These are phyloP conservation scores for Cladosporium cucumerinum DNA, from an alignment of 2,329 filamentous ascomycete genomes.

Conservation along the genomic window DNA sequence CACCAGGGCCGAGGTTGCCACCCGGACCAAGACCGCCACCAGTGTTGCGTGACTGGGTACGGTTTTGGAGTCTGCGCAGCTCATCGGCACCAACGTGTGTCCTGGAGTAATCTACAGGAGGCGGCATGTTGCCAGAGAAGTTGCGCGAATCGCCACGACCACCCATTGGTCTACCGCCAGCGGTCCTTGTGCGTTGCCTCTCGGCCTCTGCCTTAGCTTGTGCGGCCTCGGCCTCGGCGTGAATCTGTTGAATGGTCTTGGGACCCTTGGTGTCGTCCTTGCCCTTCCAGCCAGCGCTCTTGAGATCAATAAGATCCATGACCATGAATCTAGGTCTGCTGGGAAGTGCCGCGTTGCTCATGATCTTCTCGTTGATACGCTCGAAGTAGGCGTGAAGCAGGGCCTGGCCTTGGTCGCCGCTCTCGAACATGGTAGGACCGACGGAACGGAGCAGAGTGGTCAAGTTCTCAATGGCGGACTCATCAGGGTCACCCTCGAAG, in stretches of 20 bases:
- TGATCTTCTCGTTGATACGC: conserved; percentile 78
- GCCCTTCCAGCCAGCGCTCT: conserved; percentile 72
- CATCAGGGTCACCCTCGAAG: conserved; percentile 87
- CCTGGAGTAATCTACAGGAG: conserved; percentile 65
- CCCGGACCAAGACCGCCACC: conserved; percentile 54
- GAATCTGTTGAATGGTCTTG: conserved; percentile 92
- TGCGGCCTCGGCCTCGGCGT: conserved; percentile 73
- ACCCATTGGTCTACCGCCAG: conserved; percentile 65
- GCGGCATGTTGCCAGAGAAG: conserved; percentile 66
- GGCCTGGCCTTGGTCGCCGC: conserved; percentile 65
- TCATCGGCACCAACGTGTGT: conserved; percentile 92
- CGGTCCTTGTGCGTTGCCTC: conserved; percentile 58
- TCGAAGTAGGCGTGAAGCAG: conserved; percentile 94
- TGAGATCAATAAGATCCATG: conserved; percentile 86
- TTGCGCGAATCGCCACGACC: conserved; percentile 85
- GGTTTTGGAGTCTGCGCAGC: conserved; percentile 72
- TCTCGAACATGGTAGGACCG: conserved; percentile 78
- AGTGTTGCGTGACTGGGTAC: conserved; percentile 60
- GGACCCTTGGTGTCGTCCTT: conserved; percentile 97
- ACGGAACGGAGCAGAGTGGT: conserved; percentile 90
- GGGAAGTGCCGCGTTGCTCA: conserved; percentile 68
- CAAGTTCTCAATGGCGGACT: conserved; percentile 93
- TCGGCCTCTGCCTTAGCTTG: conserved; percentile 76
- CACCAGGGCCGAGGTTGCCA: conserved; percentile 71
- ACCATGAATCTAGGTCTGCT: conserved; percentile 96